Percentiles rank a stretch among this genome's conserved stretches.
Conservation (phyloP, 768 basidiomycete genomes). For the Porphyrellus cyaneotinctus region DNA sequence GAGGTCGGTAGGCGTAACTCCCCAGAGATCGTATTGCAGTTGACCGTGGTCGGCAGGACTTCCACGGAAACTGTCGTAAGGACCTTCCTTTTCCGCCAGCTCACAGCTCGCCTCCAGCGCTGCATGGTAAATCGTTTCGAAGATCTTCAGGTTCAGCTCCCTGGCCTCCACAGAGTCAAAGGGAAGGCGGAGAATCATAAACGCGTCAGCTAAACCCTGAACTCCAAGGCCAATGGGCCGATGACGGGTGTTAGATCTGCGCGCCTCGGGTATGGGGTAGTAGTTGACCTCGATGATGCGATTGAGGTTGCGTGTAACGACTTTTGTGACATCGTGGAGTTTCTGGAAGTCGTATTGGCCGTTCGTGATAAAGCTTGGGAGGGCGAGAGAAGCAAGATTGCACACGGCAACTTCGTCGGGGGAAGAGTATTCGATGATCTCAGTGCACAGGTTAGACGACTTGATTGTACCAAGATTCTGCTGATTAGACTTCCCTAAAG, state of each 20-base stretch:
- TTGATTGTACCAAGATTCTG: conserved; percentile 98
- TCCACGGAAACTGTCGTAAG: conserved; percentile 87
- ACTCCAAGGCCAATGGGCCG: conserved; percentile 97
- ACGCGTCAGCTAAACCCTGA: conserved; percentile 95
- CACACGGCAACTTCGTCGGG: conserved; percentile 98
- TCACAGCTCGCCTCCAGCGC: conserved; percentile 89
- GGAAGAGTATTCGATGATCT: conserved; percentile 97
- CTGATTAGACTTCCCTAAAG: conserved; percentile 93
- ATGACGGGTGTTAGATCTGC: conserved; percentile 92
- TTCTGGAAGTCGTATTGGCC: conserved; percentile 91
- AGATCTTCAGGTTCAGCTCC: conserved; percentile 90
- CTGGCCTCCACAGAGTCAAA: conserved; percentile 89
- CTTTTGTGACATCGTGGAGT: conserved; percentile 90
- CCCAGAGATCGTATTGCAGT: conserved; percentile 96
- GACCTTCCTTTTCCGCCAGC: conserved; percentile 71
- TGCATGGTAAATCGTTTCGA: conserved; percentile 98
- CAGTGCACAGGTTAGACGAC: conserved; percentile 97
- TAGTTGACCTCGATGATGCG: conserved; percentile 92
- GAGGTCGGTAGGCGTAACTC: conserved; percentile 78
- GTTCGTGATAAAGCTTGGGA: conserved; percentile 84
- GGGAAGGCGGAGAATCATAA: conserved; percentile 95
- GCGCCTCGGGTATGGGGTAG: conserved; percentile 91
- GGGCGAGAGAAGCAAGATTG: conserved; percentile 95
- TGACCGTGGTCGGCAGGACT: conserved; percentile 86
- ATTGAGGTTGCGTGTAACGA: conserved; percentile 91